Percentiles rank a stretch among this genome's conserved stretches.
Conservation (phyloP, 2,329 filamentous ascomycete species). For the Aureobasidium sp. region DNA sequence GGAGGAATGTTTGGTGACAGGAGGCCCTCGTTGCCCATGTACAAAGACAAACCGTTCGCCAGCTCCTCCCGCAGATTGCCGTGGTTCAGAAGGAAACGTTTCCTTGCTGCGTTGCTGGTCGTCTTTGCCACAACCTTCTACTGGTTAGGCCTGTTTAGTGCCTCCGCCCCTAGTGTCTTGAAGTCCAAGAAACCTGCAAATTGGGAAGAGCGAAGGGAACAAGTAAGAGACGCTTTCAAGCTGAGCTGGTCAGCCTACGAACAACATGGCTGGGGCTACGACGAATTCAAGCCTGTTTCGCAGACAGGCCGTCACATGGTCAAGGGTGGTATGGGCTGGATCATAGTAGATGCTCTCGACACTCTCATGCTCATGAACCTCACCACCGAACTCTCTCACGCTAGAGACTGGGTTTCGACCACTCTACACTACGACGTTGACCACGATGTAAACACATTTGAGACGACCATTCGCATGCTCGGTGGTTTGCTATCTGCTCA, state of each 20-base stretch:
- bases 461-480: conserved; percentile 96
- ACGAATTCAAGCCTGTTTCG: conserved; percentile 77
- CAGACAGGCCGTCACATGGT: conserved; percentile 80
- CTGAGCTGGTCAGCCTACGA: conserved; percentile 91
- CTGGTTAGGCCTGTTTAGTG: conserved; percentile 56
- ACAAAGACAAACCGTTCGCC: conserved; percentile 95
- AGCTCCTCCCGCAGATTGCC: conserved; percentile 48
- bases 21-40: conserved; percentile 68
- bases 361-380: conserved; percentile 98
- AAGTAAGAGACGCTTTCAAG: conserved; percentile 81
- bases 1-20: conserved; percentile 56
- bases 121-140: conserved; percentile 55
- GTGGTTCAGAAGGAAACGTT: conserved; percentile 57
- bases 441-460: conserved; percentile 94
- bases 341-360: conserved; percentile 91
- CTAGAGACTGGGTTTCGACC: conserved; percentile 79
- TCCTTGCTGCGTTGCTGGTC: conserved; percentile 45
- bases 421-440: conserved; percentile 80
- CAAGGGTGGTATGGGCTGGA: conserved; percentile 86
- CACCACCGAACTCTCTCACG: conserved; percentile 73
- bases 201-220: conserved; percentile 70
- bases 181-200: conserved; percentile 30
- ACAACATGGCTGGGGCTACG: conserved; percentile 86
- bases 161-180: not conserved
- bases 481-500: conserved; percentile 88